Evolutionary conservation across 495 filamentous ascomycete species (phyloP), one percentile per base, ranked within the genome.

Genomic region (Tuber aestivum): DNA sequence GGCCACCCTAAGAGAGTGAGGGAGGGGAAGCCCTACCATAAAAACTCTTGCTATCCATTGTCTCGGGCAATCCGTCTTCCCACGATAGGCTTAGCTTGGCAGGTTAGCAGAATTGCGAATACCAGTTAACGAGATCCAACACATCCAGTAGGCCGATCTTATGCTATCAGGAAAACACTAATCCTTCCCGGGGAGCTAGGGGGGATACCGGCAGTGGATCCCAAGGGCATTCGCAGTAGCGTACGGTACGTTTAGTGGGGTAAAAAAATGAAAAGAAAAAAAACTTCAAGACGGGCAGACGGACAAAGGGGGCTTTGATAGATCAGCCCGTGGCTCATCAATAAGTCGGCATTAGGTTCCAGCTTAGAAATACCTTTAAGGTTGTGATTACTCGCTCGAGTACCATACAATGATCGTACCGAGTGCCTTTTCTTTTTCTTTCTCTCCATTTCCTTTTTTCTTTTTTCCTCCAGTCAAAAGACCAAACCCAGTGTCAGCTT

Each of bases 301-400:
- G 38, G 38, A 56, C 48, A 56, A 56, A n/a, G 48, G 48, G n/a
- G n/a, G 23, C 12, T 61, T 61, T 61, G 56, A n/a, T 16, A 61
- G n/a, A 61, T 32, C 56, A n/a, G n/a, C 56, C 56, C 56, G 56
- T 3, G 56, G 56, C 56, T 16, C 8, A 16, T 61, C 56, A 18
- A 14, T 61, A 32, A 32, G 27, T 32, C 35, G 16, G 27, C 1
- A 12, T 65, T 32, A 12, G 56, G 27, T 35, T 18, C 27, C 32
- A 35, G 56, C 56, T 65, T 65, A 65, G 56, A 65, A 65, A 65
- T 65, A 27, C 56, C 27, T 61, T 61, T 65, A 35, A 65, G 35
- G 12, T 18, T 8, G 56, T 35, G 56, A 65, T 35, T 20, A 65
- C 20, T 65, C 50, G n/a, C n/a, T 61, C 56, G 27, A 35, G 56